Base-by-base conservation (phyloP, 139 green algal species). In the Asterochloris erici region DNA sequence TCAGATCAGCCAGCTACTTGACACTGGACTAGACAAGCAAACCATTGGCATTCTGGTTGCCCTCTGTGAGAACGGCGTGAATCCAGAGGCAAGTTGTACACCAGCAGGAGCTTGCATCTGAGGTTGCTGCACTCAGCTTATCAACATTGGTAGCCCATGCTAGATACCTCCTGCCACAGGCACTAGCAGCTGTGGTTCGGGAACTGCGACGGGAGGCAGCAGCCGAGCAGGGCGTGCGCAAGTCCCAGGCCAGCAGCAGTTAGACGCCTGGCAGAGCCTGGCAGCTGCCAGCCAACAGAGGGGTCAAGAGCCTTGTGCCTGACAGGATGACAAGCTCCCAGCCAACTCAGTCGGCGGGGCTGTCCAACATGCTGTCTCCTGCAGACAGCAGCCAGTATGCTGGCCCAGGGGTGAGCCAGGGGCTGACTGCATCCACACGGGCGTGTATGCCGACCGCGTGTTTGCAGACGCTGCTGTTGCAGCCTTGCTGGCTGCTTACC, bases 1-100 rank as follows among this genome's bases (percentile, higher is more conserved):
- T 47, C 83, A 91, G 68, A 91, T 95, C 16, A 86, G 83, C 17
- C 86, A 85, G 23, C 87, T 95, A 12, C 79, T 95, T 12, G 89
- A 93, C 79, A 93, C 89, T 0, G 84, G 82, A 47, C 85, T 97
- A 19, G 90, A 95, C 80, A 91, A 90, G 77, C 89, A 96, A 63
- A 90, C 88, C 2, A 78, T 96, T 9, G 85, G 84, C n/a, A 92
- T 97, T 4, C 81, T 95, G 21, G 86, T 95, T 0, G 91, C 87
- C 19, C 84, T 97, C 6, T 68, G 92, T 9, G 92, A 97, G 78
- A 87, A 82, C 19, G 94, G 94, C 2, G 91, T 95, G 0, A 97
- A 97, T 75, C 94, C 94, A 23, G 93, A 97, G 86, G 88, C 87
- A 47, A 11, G 61, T 24, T 0, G 63, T 9, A 14, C 64, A 68